Evolutionary conservation across 2,329 filamentous ascomycete species (phyloP).

Genomic region (Ophiostoma angusticollis): DNA sequence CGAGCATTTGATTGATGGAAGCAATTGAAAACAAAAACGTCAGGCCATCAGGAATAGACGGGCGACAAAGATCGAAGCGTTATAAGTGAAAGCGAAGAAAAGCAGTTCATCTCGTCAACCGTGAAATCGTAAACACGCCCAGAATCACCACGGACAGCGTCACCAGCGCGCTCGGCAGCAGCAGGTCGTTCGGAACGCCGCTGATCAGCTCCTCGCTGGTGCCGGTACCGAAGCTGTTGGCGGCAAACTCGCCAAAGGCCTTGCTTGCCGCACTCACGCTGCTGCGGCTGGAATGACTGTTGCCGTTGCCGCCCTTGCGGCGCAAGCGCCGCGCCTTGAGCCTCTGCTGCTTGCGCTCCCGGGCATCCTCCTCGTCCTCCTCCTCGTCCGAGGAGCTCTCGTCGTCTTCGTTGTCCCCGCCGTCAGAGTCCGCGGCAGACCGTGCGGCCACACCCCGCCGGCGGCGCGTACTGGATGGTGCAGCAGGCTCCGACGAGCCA

Average conservation of each 20-base stretch:
- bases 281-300: not conserved
- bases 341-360: not conserved
- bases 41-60: not conserved
- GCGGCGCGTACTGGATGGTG: conserved; percentile 1
- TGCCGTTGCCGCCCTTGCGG: conserved; percentile 14
- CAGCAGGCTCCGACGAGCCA: conserved; percentile 30
- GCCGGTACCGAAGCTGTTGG: conserved; percentile 6
- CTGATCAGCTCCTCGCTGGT: conserved; percentile 61
- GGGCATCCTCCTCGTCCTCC: conserved; percentile 25
- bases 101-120: conserved; percentile 35
- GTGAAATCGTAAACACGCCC: conserved; percentile 79
- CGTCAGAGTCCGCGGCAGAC: conserved; percentile 31
- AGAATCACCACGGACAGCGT: conserved; percentile 91
- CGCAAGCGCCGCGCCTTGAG: conserved; percentile 20
- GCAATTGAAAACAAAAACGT: not conserved
- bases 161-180: conserved; percentile 87
- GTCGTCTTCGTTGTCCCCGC: conserved; percentile 30
- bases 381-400: too few species aligned
- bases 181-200: conserved; percentile 85
- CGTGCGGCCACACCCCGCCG: conserved; percentile 13
- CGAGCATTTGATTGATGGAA: too few species aligned
- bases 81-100: not conserved
- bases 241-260: conserved; percentile 9
- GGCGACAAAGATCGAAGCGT: not conserved
- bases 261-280: conserved; percentile 6